Conservation (phyloP, 495 filamentous ascomycete species). For the Monascus purpureus region DNA sequence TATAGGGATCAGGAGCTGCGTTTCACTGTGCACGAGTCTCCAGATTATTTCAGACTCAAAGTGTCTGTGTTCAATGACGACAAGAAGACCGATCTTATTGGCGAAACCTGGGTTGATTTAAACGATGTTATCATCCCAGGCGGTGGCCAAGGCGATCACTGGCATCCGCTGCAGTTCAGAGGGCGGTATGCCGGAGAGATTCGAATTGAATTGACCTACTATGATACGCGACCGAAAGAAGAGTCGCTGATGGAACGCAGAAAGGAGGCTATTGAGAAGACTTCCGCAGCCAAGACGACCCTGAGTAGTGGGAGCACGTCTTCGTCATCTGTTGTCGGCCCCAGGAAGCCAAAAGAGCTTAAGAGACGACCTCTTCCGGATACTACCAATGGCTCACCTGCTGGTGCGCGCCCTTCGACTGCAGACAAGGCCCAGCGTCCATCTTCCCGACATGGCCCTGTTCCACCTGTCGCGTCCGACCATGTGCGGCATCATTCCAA, state of each 20-base stretch:
- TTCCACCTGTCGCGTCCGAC: background rate
- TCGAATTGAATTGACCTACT: slow-evolving; percentile 90
- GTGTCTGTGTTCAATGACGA: slow-evolving; percentile 96
- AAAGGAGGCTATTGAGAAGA: slow-evolving; percentile 28
- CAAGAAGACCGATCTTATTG: slow-evolving; percentile 89
- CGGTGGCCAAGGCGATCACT: slow-evolving; percentile 82
- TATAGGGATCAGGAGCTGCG: slow-evolving; percentile 92
- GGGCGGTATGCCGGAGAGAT: slow-evolving; percentile 94
- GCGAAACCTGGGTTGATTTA: slow-evolving; percentile 78
- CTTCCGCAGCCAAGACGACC: slow-evolving; percentile 11
- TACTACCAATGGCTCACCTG: slow-evolving; percentile 41
- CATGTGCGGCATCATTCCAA: background rate
- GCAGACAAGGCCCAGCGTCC: slow-evolving; percentile 11
- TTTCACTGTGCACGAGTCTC: slow-evolving; percentile 89
- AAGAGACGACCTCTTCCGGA: slow-evolving; percentile 70
- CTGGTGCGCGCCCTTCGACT: slow-evolving; percentile 10
- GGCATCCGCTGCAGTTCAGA: slow-evolving; percentile 75
- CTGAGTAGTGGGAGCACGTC: slow-evolving; percentile 1
- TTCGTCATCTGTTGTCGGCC: slow-evolving; percentile 35
- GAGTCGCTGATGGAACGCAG: slow-evolving; percentile 45
- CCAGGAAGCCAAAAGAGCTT: slow-evolving; percentile 45
- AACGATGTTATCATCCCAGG: slow-evolving; percentile 68
- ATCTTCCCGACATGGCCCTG: background rate
- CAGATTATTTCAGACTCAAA: slow-evolving; percentile 89
- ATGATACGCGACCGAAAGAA: slow-evolving; percentile 73